Evolutionary conservation across 169 alveolate species (phyloP).

Genomic region (Plasmodium gallinaceum): DNA sequence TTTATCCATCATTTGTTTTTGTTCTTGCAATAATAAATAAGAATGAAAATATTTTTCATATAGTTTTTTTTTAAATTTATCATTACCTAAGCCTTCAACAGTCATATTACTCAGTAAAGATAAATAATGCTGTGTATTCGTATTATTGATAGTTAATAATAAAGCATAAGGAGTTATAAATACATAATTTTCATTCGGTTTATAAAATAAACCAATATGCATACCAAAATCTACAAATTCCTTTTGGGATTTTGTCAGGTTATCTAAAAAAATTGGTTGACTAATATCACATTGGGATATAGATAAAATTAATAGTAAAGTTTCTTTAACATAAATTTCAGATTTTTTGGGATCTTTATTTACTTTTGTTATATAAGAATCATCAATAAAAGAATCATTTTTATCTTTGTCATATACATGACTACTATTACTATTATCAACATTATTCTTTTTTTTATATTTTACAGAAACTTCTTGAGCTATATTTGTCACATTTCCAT

Average conservation of each 20-base stretch:
- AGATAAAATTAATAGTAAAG: slow-evolving; percentile 81
- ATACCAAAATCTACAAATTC: slow-evolving; percentile 82
- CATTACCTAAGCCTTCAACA: slow-evolving; percentile 31
- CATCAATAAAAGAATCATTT: neutral
- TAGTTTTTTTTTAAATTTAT: slow-evolving; percentile 13
- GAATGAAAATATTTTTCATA: slow-evolving; percentile 53
- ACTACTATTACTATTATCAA: neutral
- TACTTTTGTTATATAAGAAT: slow-evolving; percentile 27
- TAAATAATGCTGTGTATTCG: slow-evolving; percentile 37
- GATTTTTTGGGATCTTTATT: slow-evolving; percentile 71
- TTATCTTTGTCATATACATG: neutral
- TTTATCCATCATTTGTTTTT: slow-evolving; percentile 5
- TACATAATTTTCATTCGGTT: slow-evolving; percentile 50
- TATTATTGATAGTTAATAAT: slow-evolving; percentile 70
- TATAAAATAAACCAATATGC: slow-evolving; percentile 85
- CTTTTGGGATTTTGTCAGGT: slow-evolving; percentile 84
- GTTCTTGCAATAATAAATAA: slow-evolving; percentile 17
- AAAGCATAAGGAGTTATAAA: slow-evolving; percentile 80
- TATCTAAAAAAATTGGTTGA: slow-evolving; percentile 80
- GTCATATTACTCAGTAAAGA: slow-evolving; percentile 32
- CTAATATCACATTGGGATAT: slow-evolving; percentile 85
- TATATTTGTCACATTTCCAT: slow-evolving; percentile 80
- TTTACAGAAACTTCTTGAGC: slow-evolving; percentile 30
- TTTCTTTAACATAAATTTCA: slow-evolving; percentile 78
- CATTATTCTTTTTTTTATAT: slow-evolving; percentile 25